phyloP scores from a whole-genome alignment of 108 stramenopile genomes.

The Nitzschia sp. region DNA sequence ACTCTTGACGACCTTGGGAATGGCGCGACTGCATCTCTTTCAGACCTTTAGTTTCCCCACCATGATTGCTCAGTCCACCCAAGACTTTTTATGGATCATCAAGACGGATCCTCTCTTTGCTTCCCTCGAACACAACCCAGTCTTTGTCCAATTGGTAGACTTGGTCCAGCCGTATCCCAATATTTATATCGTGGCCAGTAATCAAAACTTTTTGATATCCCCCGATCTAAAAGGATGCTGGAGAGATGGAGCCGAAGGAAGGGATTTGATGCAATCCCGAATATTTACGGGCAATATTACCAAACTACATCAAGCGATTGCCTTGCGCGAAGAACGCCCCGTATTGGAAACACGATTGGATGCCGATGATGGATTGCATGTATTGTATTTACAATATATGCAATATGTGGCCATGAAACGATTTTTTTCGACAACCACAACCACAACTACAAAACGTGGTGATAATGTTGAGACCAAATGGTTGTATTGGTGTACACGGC shows the following conservation, averaged over 20 bases:
- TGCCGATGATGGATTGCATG: slow-evolving; percentile 83
- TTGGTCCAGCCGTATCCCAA: slow-evolving; percentile 45
- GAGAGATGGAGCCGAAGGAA: slow-evolving; percentile 56
- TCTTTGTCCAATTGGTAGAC: slow-evolving; percentile 47
- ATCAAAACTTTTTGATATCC: slow-evolving; percentile 56
- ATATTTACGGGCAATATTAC: slow-evolving; percentile 40
- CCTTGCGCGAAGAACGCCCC: slow-evolving; percentile 41
- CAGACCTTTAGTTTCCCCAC: slow-evolving; percentile 59
- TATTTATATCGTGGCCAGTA: slow-evolving; percentile 62
- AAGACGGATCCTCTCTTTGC: slow-evolving; percentile 77
- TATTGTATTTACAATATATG: slow-evolving; percentile 51
- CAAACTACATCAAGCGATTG: slow-evolving; percentile 50
- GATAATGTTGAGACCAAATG: slow-evolving; percentile 19
- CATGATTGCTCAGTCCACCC: slow-evolving; percentile 30
- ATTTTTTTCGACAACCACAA: slow-evolving; percentile 19
- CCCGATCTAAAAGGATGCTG: slow-evolving; percentile 46
- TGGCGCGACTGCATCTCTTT: slow-evolving; percentile 67
- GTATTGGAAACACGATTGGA: slow-evolving; percentile 81
- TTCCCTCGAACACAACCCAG: neutral
- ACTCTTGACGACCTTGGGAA: slow-evolving; percentile 45
- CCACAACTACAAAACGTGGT: neutral
- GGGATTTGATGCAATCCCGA: slow-evolving; percentile 39
- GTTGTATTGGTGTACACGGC: slow-evolving; percentile 78
- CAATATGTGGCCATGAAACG: slow-evolving; percentile 52
- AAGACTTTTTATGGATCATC: slow-evolving; percentile 77